Conservation (phyloP, 177 flowering plant genomes). For the Vitis hybrid region DNA sequence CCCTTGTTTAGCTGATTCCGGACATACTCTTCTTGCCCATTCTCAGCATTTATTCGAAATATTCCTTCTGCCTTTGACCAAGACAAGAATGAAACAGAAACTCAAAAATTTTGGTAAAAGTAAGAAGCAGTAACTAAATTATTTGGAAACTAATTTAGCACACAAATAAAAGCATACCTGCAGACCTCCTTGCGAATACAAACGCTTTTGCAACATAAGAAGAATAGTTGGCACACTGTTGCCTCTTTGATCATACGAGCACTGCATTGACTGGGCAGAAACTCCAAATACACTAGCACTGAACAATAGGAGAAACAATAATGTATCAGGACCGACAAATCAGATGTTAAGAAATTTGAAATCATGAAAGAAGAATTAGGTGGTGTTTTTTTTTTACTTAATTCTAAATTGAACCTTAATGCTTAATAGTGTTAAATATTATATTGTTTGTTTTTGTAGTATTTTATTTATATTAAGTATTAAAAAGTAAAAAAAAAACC, state of each 20-base stretch:
- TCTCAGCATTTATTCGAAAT: conserved; percentile 87
- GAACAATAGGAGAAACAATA: conserved; percentile 15
- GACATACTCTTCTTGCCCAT: conserved; percentile 78
- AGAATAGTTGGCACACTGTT: conserved; percentile 95
- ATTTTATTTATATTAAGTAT: too few species aligned
- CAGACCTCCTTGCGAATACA: conserved; percentile 82
- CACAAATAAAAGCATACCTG: conserved; percentile 43
- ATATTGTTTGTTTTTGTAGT: too few species aligned
- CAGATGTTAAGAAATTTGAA: not conserved
- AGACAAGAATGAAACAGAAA: conserved; percentile 6
- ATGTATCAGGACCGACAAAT: not conserved
- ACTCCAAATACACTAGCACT: conserved; percentile 95
- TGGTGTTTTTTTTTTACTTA: too few species aligned
- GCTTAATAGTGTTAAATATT: too few species aligned
- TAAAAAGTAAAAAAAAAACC: too few species aligned
- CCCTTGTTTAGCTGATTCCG: conserved; percentile 78
- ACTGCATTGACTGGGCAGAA: conserved; percentile 94
- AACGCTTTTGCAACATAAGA: conserved; percentile 78
- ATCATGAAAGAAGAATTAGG: not conserved
- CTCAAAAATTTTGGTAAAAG: not conserved
- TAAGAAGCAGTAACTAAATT: not conserved
- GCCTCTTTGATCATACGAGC: conserved; percentile 76
- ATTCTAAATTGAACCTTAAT: too few species aligned
- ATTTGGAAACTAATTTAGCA: not conserved
- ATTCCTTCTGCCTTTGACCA: conserved; percentile 89